Base-by-base conservation (phyloP, 2,329 filamentous ascomycete species). In the Talaromyces sp. region DNA sequence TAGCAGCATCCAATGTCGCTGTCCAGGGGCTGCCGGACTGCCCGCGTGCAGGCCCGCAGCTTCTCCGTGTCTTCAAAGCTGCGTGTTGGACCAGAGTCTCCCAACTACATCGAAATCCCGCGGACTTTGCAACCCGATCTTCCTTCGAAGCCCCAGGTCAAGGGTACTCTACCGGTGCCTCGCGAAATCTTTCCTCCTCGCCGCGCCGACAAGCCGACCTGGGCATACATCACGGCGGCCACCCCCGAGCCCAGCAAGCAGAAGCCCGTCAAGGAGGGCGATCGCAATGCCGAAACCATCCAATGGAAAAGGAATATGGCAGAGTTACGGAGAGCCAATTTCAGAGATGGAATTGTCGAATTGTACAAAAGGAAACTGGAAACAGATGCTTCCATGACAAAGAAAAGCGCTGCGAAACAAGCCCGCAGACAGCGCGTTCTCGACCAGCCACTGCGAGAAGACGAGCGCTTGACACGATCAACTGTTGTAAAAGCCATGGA, bases 31-130 rank as follows among this genome's bases (percentile, higher is more conserved):
- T 71, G 69, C 68, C 68, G 71, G 65, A 67, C 70, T 68, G 71
- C 72, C 67, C 66, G 68, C 35, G 65, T 70, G 70, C 74, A 77
- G 63, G 67, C 70, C 69, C 75, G 75, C 60, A 69, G 73, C 58
- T 77, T 78, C 67, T 66, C 73, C 54, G 73, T 73, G 29, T 73
- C 75, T 13, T 62, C 74, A 60, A 67, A 60, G 52, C 69, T 70
- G 61, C 70, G 73, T 66, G 71, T 76, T 58, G 74, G 74, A 29
- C 93, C 95, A 55, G 90, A 97, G 73, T 96, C 92, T 38, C 93
- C 95, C 53, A 84, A 85, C 65, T 98, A 89, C 80, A 89, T 98
- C 77, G 86, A 91, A 66, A 81, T 97, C 59, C 93, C 93, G 54
- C 82, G 82, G 66, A 84, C 89, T 55, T 83, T 86, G n/a, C 91